These are phyloP conservation scores for Mycena crocata DNA, from an alignment of 768 basidiomycete species.

Conservation along the genomic window DNA sequence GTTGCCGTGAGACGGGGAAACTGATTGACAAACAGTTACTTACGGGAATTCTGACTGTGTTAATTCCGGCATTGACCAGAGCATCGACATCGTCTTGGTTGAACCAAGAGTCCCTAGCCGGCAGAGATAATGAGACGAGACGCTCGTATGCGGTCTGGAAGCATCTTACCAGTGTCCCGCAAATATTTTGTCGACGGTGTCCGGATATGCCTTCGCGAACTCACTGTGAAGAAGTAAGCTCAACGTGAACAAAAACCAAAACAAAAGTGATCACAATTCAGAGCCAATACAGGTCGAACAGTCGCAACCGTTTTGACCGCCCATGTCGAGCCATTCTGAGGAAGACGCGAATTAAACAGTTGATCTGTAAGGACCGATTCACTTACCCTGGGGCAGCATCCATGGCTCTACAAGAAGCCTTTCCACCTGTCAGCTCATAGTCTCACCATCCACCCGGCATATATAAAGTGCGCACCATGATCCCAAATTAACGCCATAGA, in stretches of 20 bases:
- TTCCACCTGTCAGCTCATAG: slow-evolving; percentile 5
- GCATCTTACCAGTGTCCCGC: slow-evolving; percentile 68
- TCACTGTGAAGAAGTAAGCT: no score
- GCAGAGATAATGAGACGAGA: background rate
- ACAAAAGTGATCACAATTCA: slow-evolving; percentile 82
- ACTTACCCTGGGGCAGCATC: slow-evolving; percentile 84
- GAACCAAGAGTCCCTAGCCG: slow-evolving; percentile 81
- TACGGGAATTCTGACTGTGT: slow-evolving; percentile 83
- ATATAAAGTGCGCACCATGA: slow-evolving; percentile 60
- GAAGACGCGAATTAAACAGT: background rate
- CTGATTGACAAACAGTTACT: slow-evolving; percentile 36
- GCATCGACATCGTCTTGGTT: slow-evolving; percentile 67
- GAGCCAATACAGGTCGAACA: slow-evolving; percentile 73
- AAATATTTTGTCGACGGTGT: slow-evolving; percentile 68
- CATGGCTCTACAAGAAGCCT: slow-evolving; percentile 86
- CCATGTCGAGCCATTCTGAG: slow-evolving; percentile 81
- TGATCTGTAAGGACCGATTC: no score
- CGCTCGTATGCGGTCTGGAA: background rate
- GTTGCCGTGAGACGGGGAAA: background rate
- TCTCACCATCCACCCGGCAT: background rate
- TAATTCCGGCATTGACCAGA: slow-evolving; percentile 68
- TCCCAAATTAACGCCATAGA: slow-evolving; percentile 80
- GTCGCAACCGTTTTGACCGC: slow-evolving; percentile 68
- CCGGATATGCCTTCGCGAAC: slow-evolving; percentile 69
- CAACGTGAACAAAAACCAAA: no score